A percentile compares a stretch with the other conserved stretches of the same genome.
These are phyloP conservation scores for Trichoderma sp. DNA, from an alignment of 2,329 filamentous ascomycete species.

Conservation along the genomic window DNA sequence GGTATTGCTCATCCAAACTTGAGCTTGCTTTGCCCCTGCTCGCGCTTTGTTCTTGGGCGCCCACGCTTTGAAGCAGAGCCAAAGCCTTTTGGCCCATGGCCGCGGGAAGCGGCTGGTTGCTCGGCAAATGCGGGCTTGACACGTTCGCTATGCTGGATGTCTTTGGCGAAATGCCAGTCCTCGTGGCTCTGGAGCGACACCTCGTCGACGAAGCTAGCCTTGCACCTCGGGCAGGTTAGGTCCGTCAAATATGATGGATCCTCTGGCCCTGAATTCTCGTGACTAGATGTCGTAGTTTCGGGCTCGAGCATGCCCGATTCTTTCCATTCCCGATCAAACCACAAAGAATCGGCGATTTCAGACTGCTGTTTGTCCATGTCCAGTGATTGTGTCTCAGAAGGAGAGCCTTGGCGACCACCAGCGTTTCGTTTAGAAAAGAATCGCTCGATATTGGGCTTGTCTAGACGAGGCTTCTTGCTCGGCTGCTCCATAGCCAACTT, in stretches of 20 bases:
- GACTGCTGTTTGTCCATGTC: not conserved
- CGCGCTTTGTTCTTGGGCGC: conserved; percentile 42
- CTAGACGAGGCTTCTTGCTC: conserved; percentile 41
- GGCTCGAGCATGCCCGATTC: not conserved
- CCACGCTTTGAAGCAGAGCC: conserved; percentile 46
- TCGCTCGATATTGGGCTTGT: conserved; percentile 55
- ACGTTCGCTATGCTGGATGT: conserved; percentile 69
- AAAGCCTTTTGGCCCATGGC: conserved; percentile 34
- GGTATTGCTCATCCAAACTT: conserved; percentile 54
- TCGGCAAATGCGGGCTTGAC: conserved; percentile 49
- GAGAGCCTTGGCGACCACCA: conserved; percentile 35
- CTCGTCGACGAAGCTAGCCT: conserved; percentile 56
- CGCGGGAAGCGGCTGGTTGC: conserved; percentile 38
- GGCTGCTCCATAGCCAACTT: conserved; percentile 26
- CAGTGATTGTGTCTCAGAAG: conserved; percentile 29
- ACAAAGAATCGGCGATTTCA: not conserved
- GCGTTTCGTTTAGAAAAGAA: conserved; percentile 55
- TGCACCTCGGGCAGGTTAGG: conserved; percentile 65
- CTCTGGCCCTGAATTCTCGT: not conserved
- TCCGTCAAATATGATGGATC: conserved; percentile 33
- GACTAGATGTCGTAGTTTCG: not conserved
- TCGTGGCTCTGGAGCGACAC: conserved; percentile 72
- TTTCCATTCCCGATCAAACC: not conserved
- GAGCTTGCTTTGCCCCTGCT: conserved; percentile 63
- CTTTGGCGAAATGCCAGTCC: conserved; percentile 94